Evolutionary conservation across 2,329 filamentous ascomycete species (phyloP), one percentile per base, ranked within the genome.

Genomic region (Colletotrichum simmondsii): DNA sequence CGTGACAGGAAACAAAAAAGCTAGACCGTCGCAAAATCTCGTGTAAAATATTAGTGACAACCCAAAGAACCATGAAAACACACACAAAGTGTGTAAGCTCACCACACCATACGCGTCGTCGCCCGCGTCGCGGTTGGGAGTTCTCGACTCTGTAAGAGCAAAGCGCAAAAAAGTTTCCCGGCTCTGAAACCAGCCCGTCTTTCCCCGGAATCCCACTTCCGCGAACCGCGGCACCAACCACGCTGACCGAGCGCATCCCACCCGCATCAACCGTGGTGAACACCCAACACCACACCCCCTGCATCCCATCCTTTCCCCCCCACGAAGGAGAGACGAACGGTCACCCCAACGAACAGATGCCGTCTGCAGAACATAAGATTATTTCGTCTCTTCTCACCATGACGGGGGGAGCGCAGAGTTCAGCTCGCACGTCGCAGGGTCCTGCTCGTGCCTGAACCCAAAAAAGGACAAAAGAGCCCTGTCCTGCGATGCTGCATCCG

Each of bases 181-280:
- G 37, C 16, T 16, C 54, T 65, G 60, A 70, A 70, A 73, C 71
- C 61, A 73, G 66, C 35, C 65, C 70, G 60, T 60, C 54, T 54
- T 54, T 19, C 26, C 60, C 56, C 66, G 66, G 71, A 57, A 73
- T 65, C 60, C 46, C 66, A 65, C 56, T 28, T 65, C 54, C 60
- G 60, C 66, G 54, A 60, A 56, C 67, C 66, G 66, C 66, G 66
- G 54, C 37, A 61, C 30, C 6, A 32, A 42, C 14, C n/a, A 30
- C 22, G 11, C 49, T 28, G 62, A 42, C 60, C 49, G 49, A 61
- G 71, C 66, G 71, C 35, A 11, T 70, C 53, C 42, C 37, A 14
- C 12, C 54, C 28, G 22, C 28, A 49, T 49, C 42, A 8, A 49
- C 12, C 37, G 5, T 16, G 12, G 5, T 16, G 12, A 42, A 24